Conservation (phyloP, 352 stramenopile genomes). For the Phytophthora hybrid region DNA sequence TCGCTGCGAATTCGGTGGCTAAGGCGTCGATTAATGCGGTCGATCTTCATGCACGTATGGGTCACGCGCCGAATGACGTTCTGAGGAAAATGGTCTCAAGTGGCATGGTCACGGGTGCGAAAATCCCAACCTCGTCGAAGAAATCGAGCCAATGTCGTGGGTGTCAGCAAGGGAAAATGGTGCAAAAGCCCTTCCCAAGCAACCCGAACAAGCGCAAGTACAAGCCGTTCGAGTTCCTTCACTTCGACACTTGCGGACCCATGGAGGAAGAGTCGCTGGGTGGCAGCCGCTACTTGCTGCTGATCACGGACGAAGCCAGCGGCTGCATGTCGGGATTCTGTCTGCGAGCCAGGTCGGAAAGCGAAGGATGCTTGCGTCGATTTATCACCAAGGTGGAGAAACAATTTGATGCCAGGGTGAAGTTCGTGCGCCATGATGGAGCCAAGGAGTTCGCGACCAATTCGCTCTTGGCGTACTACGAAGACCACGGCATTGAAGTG, state of each 20-base stretch:
- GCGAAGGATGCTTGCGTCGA: constrained; percentile 22
- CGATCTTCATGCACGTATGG: too few species aligned
- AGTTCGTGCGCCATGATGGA: constrained; percentile 30
- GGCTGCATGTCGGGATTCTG: constrained; percentile 33
- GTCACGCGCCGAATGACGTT: too few species aligned
- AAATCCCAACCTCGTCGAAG: constrained; percentile 15
- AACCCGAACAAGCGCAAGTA: constrained; percentile 18
- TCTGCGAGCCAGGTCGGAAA: constrained; percentile 28
- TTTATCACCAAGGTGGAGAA: neutral
- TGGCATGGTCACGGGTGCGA: too few species aligned
- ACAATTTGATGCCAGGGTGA: constrained; percentile 18
- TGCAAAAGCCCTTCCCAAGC: constrained; percentile 28
- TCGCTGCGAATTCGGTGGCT: neutral
- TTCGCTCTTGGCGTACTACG: constrained; percentile 20
- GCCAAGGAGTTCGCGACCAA: constrained; percentile 21
- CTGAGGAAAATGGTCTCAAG: too few species aligned
- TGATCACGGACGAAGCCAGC: constrained; percentile 32
- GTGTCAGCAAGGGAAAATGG: constrained; percentile 37
- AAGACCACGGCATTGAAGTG: constrained; percentile 12
- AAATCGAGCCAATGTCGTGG: constrained; percentile 10
- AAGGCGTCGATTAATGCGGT: neutral
- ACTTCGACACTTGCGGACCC: constrained; percentile 28
- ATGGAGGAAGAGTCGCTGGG: constrained; percentile 24
- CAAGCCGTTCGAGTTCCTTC: constrained; percentile 19
- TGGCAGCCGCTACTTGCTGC: constrained; percentile 27